Evolutionary conservation across 1,139 yeast genomes (phyloP).

Genomic region (Taiozyma onychis): DNA sequence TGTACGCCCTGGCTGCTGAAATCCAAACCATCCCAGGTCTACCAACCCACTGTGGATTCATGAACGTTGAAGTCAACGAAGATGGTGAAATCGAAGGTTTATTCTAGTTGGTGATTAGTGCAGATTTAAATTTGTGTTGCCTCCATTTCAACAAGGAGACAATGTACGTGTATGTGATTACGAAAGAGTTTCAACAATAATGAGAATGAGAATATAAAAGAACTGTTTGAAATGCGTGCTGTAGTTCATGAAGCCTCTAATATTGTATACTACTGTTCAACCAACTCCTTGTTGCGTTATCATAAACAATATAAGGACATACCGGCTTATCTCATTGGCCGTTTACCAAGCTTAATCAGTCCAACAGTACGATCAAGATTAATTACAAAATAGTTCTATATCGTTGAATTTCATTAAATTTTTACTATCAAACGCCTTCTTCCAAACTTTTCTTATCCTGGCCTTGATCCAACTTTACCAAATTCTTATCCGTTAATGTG

Average conservation of each 20-base stretch:
- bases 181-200: not conserved
- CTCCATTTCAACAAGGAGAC: not conserved
- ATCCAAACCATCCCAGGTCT: slow-evolving; percentile 97
- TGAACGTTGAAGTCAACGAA: slow-evolving; percentile 92
- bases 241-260: not conserved
- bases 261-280: no score
- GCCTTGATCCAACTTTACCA: not conserved
- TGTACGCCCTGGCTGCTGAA: slow-evolving; percentile 95
- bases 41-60: slow-evolving; percentile 94
- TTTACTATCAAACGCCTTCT: not conserved
- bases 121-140: not conserved
- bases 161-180: not conserved
- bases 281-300: no score
- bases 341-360: no score
- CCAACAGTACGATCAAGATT: no score
- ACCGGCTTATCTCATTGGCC: no score
- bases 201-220: not conserved
- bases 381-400: not conserved
- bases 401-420: not conserved
- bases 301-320: no score
- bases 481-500: not conserved
- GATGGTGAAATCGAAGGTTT: slow-evolving; percentile 94
- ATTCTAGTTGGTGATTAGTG: slow-evolving; percentile 37
- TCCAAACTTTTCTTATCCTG: not conserved
- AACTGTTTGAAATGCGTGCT: not conserved